Conservation (phyloP, 164 flowering plant species). For the Magnolia kwangsiensis region DNA sequence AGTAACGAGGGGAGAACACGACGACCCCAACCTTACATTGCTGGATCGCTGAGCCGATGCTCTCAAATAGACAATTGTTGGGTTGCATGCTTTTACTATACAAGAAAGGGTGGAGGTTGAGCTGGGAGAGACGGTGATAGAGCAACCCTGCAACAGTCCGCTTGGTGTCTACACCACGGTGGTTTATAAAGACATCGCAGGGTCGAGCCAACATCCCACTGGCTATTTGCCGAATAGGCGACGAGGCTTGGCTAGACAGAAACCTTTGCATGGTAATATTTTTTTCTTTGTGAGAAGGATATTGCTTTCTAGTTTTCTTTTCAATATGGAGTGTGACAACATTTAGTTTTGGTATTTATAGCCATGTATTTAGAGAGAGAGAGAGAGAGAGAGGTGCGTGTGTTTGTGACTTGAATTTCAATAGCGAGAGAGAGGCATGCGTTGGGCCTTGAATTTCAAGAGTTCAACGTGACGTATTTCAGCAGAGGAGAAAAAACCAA, state of each 20-base stretch:
- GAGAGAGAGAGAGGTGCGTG: neutral
- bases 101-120: slow-evolving; percentile 39
- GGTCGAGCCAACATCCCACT: neutral
- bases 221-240: neutral
- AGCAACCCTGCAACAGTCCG: slow-evolving; percentile 49
- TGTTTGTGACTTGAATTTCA: neutral
- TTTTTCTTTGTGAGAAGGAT: neutral
- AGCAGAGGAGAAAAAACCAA: too few species aligned
- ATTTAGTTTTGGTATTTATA: too few species aligned
- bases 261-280: neutral
- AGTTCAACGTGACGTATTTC: neutral
- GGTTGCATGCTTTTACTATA: slow-evolving; percentile 65
- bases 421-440: too few species aligned
- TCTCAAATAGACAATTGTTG: slow-evolving; percentile 49
- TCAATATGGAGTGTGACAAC: neutral
- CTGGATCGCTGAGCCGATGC: slow-evolving; percentile 37
- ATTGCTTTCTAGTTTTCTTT: neutral
- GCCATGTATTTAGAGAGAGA: too few species aligned
- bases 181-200: slow-evolving; percentile 67
- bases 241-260: neutral
- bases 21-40: slow-evolving; percentile 46
- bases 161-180: slow-evolving; percentile 60
- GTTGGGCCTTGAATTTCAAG: neutral
- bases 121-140: slow-evolving; percentile 25
- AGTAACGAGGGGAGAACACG: slow-evolving; percentile 61